A percentile compares a stretch with the other conserved stretches of the same genome.
Evolutionary conservation across 2,329 filamentous ascomycete species (phyloP).

Genomic region (Cercospora sp.): DNA sequence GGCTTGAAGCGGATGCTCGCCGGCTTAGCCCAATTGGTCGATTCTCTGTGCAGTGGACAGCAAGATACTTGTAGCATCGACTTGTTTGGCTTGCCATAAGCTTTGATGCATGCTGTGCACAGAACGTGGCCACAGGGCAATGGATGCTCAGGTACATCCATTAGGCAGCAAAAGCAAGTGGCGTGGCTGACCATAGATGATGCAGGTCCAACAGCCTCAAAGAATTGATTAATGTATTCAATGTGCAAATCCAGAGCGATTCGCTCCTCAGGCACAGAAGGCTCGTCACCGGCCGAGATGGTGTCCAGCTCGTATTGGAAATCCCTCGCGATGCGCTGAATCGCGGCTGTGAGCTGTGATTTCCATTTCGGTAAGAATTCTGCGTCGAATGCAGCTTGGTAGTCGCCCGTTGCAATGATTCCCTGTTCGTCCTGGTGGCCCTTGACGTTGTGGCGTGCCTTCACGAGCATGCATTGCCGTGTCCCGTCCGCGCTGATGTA

Average conservation of each 20-base stretch:
- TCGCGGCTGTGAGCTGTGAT: slow-evolving; percentile 34
- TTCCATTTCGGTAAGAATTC: slow-evolving; percentile 36
- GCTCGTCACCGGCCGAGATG: slow-evolving; percentile 30
- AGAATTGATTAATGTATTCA: slow-evolving; percentile 41
- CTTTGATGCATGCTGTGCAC: slow-evolving; percentile 45
- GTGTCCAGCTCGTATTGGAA: slow-evolving; percentile 38
- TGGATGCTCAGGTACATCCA: slow-evolving; percentile 45
- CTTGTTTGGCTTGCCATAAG: slow-evolving; percentile 37
- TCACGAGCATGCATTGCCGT: slow-evolving; percentile 37
- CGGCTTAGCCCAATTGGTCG: slow-evolving; percentile 40
- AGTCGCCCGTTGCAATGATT: slow-evolving; percentile 47
- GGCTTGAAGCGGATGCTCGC: slow-evolving; percentile 34
- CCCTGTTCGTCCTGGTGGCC: slow-evolving; percentile 49
- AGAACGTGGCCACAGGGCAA: slow-evolving; percentile 51
- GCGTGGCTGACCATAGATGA: slow-evolving; percentile 37
- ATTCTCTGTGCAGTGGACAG: slow-evolving; percentile 40
- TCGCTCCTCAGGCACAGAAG: slow-evolving; percentile 35
- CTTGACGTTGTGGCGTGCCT: slow-evolving; percentile 37
- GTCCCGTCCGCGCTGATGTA: slow-evolving; percentile 39
- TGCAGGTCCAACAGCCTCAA: slow-evolving; percentile 42
- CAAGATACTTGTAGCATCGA: slow-evolving; percentile 31
- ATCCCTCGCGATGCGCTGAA: slow-evolving; percentile 34
- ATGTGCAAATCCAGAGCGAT: slow-evolving; percentile 36
- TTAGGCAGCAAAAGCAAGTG: slow-evolving; percentile 51
- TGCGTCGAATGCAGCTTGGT: slow-evolving; percentile 41